Evolutionary conservation across 192 early-diverging fungal genomes (phyloP).

Genomic region (Rhizophlyctis rosea): DNA sequence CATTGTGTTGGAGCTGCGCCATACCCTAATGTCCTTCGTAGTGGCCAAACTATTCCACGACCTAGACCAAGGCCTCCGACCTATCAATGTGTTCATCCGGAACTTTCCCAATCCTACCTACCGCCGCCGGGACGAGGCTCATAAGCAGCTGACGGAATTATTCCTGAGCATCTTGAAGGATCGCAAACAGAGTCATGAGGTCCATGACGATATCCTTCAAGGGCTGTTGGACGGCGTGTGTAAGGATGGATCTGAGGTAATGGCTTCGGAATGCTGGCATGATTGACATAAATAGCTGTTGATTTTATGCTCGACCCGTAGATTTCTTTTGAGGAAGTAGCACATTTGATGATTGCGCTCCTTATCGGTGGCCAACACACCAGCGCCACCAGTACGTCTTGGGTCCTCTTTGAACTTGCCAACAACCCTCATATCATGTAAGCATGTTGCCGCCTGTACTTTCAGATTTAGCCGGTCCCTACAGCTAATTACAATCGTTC

Average conservation of each 20-base stretch:
- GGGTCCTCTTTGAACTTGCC: slow-evolving; percentile 88
- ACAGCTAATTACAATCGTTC: neutral
- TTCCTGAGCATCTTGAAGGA: slow-evolving; percentile 80
- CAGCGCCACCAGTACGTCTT: slow-evolving; percentile 83
- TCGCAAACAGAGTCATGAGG: slow-evolving; percentile 49
- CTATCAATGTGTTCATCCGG: slow-evolving; percentile 91
- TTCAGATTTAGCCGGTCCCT: too few species aligned
- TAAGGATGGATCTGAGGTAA: slow-evolving; percentile 71
- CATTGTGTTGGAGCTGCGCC: neutral
- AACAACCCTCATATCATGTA: slow-evolving; percentile 66
- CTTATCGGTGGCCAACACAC: slow-evolving; percentile 98
- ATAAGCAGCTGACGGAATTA: slow-evolving; percentile 73
- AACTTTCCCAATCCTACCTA: slow-evolving; percentile 91
- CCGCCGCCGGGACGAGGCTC: slow-evolving; percentile 79
- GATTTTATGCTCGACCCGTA: neutral
- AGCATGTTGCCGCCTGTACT: too few species aligned
- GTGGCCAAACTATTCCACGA: slow-evolving; percentile 92
- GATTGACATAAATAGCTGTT: neutral
- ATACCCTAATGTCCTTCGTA: slow-evolving; percentile 57
- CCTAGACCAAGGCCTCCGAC: slow-evolving; percentile 88
- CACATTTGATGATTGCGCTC: slow-evolving; percentile 95
- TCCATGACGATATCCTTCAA: slow-evolving; percentile 75
- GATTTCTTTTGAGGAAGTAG: slow-evolving; percentile 78
- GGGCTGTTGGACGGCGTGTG: slow-evolving; percentile 80
- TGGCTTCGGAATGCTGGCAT: too few species aligned